Evolutionary conservation across 306 rosid genomes (phyloP).

Genomic region (Bauhinia variegata): DNA sequence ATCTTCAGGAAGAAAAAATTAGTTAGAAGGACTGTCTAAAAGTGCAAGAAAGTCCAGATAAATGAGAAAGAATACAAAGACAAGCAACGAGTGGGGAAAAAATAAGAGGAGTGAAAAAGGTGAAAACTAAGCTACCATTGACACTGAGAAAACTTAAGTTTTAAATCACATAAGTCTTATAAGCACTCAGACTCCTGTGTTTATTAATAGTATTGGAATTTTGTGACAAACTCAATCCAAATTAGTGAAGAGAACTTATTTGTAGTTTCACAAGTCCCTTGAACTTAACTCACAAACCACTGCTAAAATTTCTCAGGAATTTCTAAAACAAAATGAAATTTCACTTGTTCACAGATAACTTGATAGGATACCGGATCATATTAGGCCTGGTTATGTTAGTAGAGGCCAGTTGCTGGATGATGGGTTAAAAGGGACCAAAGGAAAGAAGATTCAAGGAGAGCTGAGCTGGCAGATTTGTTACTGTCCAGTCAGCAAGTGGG

Average conservation of each 20-base stretch:
- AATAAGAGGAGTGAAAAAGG: too few species aligned
- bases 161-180: background rate
- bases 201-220: background rate
- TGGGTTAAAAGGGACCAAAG: too few species aligned
- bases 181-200: background rate
- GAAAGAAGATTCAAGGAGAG: too few species aligned
- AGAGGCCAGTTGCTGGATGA: too few species aligned
- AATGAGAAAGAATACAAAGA: background rate
- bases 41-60: background rate
- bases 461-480: too few species aligned
- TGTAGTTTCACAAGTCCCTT: background rate
- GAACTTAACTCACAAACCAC: background rate
- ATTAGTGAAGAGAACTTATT: background rate
- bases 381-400: too few species aligned
- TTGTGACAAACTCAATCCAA: background rate
- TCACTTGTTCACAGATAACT: too few species aligned
- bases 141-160: background rate
- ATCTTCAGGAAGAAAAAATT: constrained; percentile 47
- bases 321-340: background rate
- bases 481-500: too few species aligned
- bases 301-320: background rate
- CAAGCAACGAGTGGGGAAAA: background rate
- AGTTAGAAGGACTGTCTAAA: background rate
- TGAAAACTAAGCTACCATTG: too few species aligned
- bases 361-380: too few species aligned